Percentiles rank a stretch among this genome's conserved stretches.
Evolutionary conservation across 148 eudicot genomes (phyloP).

Genomic region (Diospyros lotus): DNA sequence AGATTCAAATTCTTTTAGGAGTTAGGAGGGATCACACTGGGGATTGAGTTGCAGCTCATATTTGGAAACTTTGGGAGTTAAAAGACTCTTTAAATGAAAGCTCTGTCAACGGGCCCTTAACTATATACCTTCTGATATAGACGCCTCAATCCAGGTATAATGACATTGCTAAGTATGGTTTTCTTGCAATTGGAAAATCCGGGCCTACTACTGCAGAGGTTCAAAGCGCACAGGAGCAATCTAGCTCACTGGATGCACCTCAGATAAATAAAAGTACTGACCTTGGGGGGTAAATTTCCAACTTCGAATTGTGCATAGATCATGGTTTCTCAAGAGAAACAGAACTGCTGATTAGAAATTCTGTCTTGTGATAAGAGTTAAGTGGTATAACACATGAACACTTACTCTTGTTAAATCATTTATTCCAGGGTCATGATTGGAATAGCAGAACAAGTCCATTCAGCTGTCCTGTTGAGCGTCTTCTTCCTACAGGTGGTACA

Average conservation of each 20-base stretch:
- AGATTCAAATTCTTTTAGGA: background rate
- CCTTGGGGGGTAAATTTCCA: conserved; percentile 58
- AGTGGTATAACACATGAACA: background rate
- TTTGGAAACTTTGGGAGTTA: background rate
- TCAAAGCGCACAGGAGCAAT: conserved; percentile 30
- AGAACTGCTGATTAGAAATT: conserved; percentile 4
- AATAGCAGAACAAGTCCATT: conserved; percentile 91
- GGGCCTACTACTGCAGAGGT: conserved; percentile 23
- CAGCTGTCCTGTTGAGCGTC: conserved; percentile 66
- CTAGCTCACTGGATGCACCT: conserved; percentile 29
- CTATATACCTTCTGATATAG: background rate
- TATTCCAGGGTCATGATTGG: conserved; percentile 75
- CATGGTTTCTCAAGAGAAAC: conserved; percentile 1
- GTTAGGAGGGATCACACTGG: background rate
- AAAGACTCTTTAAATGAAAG: background rate
- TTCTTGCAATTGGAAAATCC: conserved; percentile 52
- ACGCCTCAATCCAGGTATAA: conserved; percentile 57
- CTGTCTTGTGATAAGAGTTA: background rate
- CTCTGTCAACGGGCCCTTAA: background rate
- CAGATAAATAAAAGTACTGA: conserved; percentile 50
- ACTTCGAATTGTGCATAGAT: background rate
- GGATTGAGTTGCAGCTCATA: no score
- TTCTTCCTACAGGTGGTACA: conserved; percentile 73
- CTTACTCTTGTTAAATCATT: background rate
- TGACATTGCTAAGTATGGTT: conserved; percentile 88